A percentile compares a stretch with the other conserved stretches of the same genome.
phyloP scores from a whole-genome alignment of 768 basidiomycete species.

The Leccinum olivaceopallidum region DNA sequence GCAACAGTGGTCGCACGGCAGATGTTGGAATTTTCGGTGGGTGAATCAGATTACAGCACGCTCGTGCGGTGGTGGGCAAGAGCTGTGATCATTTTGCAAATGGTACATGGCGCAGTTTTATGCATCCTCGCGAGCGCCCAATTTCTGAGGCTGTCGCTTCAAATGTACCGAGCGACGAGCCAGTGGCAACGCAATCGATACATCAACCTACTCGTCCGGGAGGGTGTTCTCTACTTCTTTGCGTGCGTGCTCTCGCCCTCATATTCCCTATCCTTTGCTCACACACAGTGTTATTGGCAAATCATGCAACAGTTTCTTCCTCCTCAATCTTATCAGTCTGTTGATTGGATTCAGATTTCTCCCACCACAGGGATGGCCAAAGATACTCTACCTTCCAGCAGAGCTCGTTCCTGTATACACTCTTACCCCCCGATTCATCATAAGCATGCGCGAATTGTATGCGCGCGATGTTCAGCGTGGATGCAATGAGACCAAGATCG shows the following conservation, averaged over 20 bases:
- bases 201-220: background rate
- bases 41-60: fast-evolving
- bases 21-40: background rate
- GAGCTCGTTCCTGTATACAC: background rate
- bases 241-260: background rate
- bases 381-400: background rate
- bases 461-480: background rate
- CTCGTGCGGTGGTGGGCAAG: background rate
- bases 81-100: background rate
- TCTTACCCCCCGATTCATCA: background rate
- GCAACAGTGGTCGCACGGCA: background rate
- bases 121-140: background rate
- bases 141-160: background rate
- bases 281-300: background rate
- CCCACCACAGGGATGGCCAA: background rate
- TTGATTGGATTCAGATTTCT: background rate
- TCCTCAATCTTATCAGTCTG: background rate
- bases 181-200: background rate
- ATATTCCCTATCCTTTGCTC: background rate
- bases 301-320: background rate
- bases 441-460: background rate
- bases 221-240: background rate
- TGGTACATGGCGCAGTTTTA: background rate
- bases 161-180: background rate
- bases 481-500: background rate